phyloP scores from a whole-genome alignment of 2,329 filamentous ascomycete species.

The Venturiaceae sp. region DNA sequence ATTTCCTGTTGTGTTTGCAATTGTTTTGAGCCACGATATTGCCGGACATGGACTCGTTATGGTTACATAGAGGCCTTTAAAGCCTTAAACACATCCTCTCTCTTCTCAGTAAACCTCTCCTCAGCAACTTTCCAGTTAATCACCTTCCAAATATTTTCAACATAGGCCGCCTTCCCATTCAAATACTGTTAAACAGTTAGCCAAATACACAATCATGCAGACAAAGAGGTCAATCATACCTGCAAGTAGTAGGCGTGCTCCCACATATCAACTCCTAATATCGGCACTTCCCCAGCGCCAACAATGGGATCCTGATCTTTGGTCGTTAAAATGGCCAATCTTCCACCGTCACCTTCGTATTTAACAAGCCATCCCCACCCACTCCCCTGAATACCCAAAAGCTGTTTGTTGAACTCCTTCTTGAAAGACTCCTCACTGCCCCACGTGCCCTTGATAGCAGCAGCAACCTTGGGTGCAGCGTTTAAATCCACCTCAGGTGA shows the following conservation, averaged over 20 bases:
- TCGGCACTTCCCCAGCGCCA: conserved; percentile 49
- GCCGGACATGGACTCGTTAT: too few relatives aligned
- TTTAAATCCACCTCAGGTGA: conserved; percentile 47
- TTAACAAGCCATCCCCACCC: conserved; percentile 85
- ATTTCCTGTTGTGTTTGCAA: too few relatives aligned
- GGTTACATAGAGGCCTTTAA: conserved; percentile 22
- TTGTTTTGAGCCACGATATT: too few relatives aligned
- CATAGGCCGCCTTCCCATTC: conserved; percentile 66
- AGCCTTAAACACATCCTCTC: conserved; percentile 26
- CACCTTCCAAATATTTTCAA: conserved; percentile 68
- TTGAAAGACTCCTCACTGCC: conserved; percentile 59
- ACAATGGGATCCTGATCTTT: conserved; percentile 77
- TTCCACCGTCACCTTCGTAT: conserved; percentile 36
- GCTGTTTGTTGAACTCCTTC: conserved; percentile 52
- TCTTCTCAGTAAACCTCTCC: conserved; percentile 44
- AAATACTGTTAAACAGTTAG: too few relatives aligned
- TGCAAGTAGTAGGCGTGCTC: conserved; percentile 88
- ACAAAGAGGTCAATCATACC: conserved; percentile 29
- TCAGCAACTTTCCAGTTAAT: conserved; percentile 70
- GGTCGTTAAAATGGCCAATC: conserved; percentile 64
- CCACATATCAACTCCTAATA: conserved; percentile 84
- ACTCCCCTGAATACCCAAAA: conserved; percentile 69
- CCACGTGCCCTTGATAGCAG: conserved; percentile 56
- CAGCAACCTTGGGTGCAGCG: conserved; percentile 47
- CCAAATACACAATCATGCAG: too few relatives aligned